These are phyloP conservation scores for Fusarium solani-melongenae DNA, from an alignment of 2,329 filamentous ascomycete species.

Conservation along the genomic window DNA sequence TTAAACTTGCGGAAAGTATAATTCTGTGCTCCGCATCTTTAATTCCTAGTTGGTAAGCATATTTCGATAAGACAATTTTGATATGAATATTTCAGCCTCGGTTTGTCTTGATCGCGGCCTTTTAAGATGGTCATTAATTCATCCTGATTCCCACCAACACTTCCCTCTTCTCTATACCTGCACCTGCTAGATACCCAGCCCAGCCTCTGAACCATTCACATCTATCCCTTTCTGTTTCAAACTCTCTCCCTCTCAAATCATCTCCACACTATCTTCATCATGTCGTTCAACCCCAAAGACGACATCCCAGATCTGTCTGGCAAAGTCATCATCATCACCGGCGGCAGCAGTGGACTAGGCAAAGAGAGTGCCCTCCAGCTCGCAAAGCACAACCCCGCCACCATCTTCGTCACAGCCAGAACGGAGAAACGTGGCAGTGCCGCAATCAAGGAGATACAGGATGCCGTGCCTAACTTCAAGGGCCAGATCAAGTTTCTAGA, in stretches of 20 bases:
- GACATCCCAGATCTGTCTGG: background rate
- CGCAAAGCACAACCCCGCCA: background rate
- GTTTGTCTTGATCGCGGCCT: background rate
- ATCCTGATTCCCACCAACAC: background rate
- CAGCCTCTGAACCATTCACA: background rate
- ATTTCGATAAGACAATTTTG: background rate
- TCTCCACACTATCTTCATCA: background rate
- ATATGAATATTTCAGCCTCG: background rate
- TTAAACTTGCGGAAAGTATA: background rate
- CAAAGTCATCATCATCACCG: background rate
- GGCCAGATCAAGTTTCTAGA: background rate
- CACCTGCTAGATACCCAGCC: background rate
- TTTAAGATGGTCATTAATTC: background rate
- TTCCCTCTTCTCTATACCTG: background rate
- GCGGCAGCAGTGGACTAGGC: background rate
- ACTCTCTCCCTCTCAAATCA: background rate
- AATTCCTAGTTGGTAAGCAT: background rate
- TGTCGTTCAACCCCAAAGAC: background rate
- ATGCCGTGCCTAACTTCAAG: background rate
- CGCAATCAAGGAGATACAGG: background rate
- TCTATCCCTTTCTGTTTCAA: background rate
- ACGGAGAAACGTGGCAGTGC: background rate
- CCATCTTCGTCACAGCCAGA: background rate
- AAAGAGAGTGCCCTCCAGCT: background rate
- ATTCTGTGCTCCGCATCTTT: background rate